A percentile compares a stretch with the other conserved stretches of the same genome.
These are phyloP conservation scores for Salvia hispanica DNA, from an alignment of 257 asterid species.

Conservation along the genomic window DNA sequence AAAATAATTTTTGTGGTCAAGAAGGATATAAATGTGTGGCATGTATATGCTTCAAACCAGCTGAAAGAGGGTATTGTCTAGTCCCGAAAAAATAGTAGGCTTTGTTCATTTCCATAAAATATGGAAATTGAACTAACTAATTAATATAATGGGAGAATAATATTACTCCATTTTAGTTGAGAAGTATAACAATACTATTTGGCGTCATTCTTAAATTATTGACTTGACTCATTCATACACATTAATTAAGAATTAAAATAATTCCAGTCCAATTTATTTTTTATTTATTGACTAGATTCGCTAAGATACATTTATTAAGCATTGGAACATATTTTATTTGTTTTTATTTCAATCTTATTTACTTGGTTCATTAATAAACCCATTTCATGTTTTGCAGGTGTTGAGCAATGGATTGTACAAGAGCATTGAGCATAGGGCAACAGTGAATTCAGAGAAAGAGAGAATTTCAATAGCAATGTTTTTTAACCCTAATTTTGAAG, in stretches of 20 bases:
- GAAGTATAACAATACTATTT: background rate
- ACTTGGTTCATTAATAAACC: background rate
- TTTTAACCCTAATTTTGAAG: slow-evolving; percentile 59
- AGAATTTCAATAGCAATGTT: slow-evolving; percentile 64
- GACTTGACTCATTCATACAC: background rate
- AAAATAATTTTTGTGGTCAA: background rate
- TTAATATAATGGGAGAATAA: background rate
- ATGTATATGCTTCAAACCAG: background rate
- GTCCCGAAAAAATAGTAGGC: background rate
- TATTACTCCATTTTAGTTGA: background rate
- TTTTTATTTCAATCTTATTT: background rate
- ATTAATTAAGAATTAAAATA: background rate
- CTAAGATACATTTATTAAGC: background rate
- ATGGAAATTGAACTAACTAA: background rate
- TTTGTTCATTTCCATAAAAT: background rate
- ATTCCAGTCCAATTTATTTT: background rate
- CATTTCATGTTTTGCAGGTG: slow-evolving; percentile 38
- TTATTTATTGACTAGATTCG: background rate
- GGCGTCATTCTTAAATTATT: background rate
- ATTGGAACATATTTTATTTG: background rate
- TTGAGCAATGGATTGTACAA: slow-evolving; percentile 67
- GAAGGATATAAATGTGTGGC: background rate
- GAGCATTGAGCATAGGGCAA: slow-evolving; percentile 68
- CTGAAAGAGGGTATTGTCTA: background rate
- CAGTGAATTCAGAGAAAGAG: slow-evolving; percentile 57